Evolutionary conservation across 495 filamentous ascomycete genomes (phyloP).

Genomic region (Cenococcum geophilum): DNA sequence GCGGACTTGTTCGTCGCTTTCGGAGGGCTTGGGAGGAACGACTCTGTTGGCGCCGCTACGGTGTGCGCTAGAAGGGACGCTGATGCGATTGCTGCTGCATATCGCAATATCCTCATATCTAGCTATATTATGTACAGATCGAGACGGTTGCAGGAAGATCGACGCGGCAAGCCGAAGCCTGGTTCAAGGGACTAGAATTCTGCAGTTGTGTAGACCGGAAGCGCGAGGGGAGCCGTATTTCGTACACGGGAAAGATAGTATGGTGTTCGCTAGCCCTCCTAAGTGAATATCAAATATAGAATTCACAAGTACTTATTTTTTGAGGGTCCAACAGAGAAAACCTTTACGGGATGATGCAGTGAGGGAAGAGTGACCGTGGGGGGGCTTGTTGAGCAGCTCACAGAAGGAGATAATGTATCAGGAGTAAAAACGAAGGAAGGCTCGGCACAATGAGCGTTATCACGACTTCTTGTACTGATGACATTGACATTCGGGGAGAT

Average conservation of each 20-base stretch:
- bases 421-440: neutral
- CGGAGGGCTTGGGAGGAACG: neutral
- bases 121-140: neutral
- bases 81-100: constrained; percentile 17
- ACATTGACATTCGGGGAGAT: neutral
- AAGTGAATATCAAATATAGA: too few species aligned
- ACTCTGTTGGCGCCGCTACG: constrained; percentile 10
- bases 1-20: neutral
- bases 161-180: neutral
- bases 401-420: neutral
- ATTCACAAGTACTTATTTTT: too few species aligned
- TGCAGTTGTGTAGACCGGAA: neutral
- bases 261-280: too few species aligned
- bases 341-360: too few species aligned
- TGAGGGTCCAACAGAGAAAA: too few species aligned
- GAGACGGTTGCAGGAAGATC: neutral
- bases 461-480: neutral
- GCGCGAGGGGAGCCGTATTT: neutral
- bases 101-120: constrained; percentile 17
- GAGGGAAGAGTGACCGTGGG: too few species aligned
- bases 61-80: constrained; percentile 4
- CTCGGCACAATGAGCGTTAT: neutral
- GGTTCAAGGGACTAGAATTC: neutral
- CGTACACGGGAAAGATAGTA: too few species aligned
- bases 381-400: neutral